Conservation (phyloP, 73 alveolate species). For the Tetrahymena borealis region DNA sequence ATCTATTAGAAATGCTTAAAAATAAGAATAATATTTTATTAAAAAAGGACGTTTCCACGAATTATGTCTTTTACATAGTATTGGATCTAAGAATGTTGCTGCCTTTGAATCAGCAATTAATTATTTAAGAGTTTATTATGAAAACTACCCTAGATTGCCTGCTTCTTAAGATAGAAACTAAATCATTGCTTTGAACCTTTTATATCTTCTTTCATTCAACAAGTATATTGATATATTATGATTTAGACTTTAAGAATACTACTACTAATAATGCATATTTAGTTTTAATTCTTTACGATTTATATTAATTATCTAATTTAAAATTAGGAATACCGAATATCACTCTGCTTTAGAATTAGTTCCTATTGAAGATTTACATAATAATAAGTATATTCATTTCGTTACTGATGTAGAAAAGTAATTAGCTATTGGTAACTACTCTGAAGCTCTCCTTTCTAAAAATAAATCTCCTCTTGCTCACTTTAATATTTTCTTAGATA, state of each 20-base stretch:
- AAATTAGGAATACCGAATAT: constrained; percentile 42
- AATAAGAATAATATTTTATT: too few relatives aligned
- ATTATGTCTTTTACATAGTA: not conserved
- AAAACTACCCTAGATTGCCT: not conserved
- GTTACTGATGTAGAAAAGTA: constrained; percentile 68
- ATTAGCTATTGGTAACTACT: constrained; percentile 78
- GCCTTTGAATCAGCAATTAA: not conserved
- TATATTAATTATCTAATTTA: not conserved
- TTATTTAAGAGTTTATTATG: not conserved
- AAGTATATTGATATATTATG: too few relatives aligned
- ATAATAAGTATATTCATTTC: constrained; percentile 48
- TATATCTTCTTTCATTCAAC: not conserved
- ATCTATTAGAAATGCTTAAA: too few relatives aligned
- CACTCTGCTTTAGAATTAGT: constrained; percentile 60
- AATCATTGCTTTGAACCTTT: not conserved
- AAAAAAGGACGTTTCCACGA: constrained; percentile 1
- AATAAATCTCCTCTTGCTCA: constrained; percentile 58
- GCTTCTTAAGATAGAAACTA: not conserved
- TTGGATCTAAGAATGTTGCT: not conserved
- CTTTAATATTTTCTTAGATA: constrained; percentile 68
- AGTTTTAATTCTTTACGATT: too few relatives aligned
- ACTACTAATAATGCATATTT: too few relatives aligned
- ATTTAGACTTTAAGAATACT: too few relatives aligned
- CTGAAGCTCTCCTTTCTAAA: constrained; percentile 62
- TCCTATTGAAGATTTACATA: constrained; percentile 23